Percentiles rank a stretch among this genome's conserved stretches.
These are phyloP conservation scores for Coemansia sp. DNA, from an alignment of 192 early-diverging fungal genomes.

Conservation along the genomic window DNA sequence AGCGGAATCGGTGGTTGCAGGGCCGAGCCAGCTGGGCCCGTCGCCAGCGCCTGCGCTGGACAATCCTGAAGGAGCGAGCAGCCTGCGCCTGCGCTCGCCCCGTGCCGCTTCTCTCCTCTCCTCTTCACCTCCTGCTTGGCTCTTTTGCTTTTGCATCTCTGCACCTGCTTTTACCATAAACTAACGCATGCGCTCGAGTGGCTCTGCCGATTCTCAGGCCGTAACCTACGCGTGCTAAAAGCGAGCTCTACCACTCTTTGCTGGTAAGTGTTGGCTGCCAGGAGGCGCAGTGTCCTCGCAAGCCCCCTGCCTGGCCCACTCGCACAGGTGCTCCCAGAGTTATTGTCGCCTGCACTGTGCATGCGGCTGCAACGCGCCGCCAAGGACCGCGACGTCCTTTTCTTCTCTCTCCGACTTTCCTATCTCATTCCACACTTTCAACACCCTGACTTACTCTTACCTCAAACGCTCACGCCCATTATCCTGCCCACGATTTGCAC, in stretches of 20 bases:
- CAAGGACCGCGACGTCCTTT: not conserved
- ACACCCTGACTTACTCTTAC: not conserved
- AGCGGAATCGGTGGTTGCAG: constrained; percentile 4
- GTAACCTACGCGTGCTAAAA: constrained; percentile 1
- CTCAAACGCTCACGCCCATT: too few species aligned
- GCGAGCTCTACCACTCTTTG: not conserved
- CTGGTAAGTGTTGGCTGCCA: constrained; percentile 8
- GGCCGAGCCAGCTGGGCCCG: not conserved
- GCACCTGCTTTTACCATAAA: not conserved
- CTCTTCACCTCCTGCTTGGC: not conserved
- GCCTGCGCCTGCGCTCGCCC: not conserved
- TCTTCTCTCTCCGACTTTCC: not conserved
- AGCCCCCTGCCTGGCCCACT: constrained; percentile 8
- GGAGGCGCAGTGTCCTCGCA: constrained; percentile 12
- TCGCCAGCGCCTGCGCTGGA: constrained; percentile 5
- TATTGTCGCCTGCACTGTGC: not conserved
- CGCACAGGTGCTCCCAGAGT: not conserved
- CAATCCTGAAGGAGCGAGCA: constrained; percentile 8
- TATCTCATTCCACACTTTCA: constrained; percentile 1
- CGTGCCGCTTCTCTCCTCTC: not conserved
- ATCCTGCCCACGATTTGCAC: not conserved
- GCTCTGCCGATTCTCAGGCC: constrained; percentile 12
- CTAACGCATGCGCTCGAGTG: constrained; percentile 14
- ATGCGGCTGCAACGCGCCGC: not conserved
- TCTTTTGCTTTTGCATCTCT: not conserved